Base-by-base conservation (phyloP, 2,329 filamentous ascomycete genomes). In the Colletotrichum sp. region DNA sequence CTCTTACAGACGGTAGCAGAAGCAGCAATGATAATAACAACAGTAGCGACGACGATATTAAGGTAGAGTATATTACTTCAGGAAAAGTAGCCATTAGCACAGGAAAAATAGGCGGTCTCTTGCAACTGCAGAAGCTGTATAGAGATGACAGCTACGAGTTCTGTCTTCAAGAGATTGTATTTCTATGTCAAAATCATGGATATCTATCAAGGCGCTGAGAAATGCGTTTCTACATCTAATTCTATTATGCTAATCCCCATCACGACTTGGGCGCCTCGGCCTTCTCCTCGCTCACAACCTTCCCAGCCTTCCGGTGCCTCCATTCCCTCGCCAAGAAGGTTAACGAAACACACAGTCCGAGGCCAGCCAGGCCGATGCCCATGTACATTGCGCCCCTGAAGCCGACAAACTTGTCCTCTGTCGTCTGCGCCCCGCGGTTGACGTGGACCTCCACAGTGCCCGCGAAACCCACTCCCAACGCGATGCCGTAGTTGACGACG, bases 401-500 rank as follows among this genome's bases (percentile, higher is more conserved):
- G 1, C 85, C 85, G 21, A 59, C 77, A 13, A 86, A 73, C 36
- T 81, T 69, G 56, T 85, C 78, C 38, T 79, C 70, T 1, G 79
- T 77, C 5, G 72, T 71, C 28, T 34, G n/a, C 14, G 43, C 69
- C 8, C 76, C 71, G 18, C 78, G 52, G 56, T 80, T 79, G 0
- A 86, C 80, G 7, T 85, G 82, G 0, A 83, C 82, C 79, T 94
- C 91, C 4, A 94, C 88, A 0, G 91, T 94, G 0, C 92, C 92
- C 0, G 92, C 92, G 61, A 95, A 88, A 0, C 92, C 93, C 0
- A 95, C 85, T 0, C 91, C 92, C 4, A 94, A 82, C 2, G 90
- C 91, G 38, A 94, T 94, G 73, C 89, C 89, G 80, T 94, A 95
- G 81, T 95, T 94, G 76, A 94, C 90, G 13, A 93, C 86, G 0